Evolutionary conservation across 2,329 filamentous ascomycete species (phyloP).

Genomic region (Arthroderma sp.): DNA sequence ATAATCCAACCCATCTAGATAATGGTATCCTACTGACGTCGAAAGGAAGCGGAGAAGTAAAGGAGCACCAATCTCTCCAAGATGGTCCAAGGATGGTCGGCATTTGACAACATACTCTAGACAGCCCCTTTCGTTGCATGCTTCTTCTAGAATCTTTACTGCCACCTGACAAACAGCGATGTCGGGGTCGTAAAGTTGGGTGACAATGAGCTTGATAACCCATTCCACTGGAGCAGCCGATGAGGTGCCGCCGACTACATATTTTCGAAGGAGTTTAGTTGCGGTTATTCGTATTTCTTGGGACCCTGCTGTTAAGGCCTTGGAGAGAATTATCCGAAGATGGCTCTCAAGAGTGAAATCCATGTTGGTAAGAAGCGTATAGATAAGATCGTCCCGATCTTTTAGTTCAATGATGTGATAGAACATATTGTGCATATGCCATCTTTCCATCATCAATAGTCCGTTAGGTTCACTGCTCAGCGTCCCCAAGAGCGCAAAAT

Average conservation of each 20-base stretch:
- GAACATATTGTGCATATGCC: slow-evolving; percentile 99
- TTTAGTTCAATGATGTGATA: slow-evolving; percentile 93
- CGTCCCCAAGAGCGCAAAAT: slow-evolving; percentile 83
- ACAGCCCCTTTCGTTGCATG: slow-evolving; percentile 81
- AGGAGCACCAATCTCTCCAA: slow-evolving; percentile 92
- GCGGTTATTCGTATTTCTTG: slow-evolving; percentile 85
- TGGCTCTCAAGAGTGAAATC: slow-evolving; percentile 85
- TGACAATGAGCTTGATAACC: slow-evolving; percentile 95
- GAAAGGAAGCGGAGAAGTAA: slow-evolving; percentile 84
- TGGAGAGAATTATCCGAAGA: slow-evolving; percentile 81
- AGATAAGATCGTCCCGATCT: slow-evolving; percentile 81
- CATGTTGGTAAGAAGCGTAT: slow-evolving; percentile 75
- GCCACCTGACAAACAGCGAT: slow-evolving; percentile 93
- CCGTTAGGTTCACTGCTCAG: slow-evolving; percentile 73
- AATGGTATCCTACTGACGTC: slow-evolving; percentile 94
- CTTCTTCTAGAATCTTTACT: slow-evolving; percentile 93
- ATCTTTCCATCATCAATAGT: slow-evolving; percentile 78
- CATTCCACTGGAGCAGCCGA: slow-evolving; percentile 51
- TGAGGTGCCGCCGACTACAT: slow-evolving; percentile 51
- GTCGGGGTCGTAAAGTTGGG: slow-evolving; percentile 92
- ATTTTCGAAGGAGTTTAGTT: slow-evolving; percentile 75
- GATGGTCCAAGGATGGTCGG: slow-evolving; percentile 80
- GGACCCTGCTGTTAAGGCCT: slow-evolving; percentile 79
- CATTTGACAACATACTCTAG: slow-evolving; percentile 96
- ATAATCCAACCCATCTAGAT: slow-evolving; percentile 90